Conservation (phyloP, 352 stramenopile species). For the Blastocystis sp. region DNA sequence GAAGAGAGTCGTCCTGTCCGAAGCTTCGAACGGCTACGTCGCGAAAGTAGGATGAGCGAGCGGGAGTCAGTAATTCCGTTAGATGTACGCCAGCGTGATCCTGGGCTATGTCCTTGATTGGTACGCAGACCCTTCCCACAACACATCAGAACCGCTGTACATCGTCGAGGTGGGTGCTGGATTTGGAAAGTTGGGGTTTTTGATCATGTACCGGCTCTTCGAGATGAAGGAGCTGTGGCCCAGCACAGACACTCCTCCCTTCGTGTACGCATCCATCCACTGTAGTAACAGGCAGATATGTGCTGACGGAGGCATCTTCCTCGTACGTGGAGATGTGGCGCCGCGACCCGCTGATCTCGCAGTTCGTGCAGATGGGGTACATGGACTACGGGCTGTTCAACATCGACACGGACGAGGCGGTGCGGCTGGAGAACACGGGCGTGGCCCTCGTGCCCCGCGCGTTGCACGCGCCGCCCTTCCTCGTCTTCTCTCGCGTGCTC, state of each 20-base stretch:
- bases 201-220: constrained; percentile 65
- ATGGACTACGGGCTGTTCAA: constrained; percentile 64
- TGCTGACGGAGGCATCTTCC: constrained; percentile 43
- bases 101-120: constrained; percentile 59
- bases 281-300: constrained; percentile 3
- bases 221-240: constrained; percentile 69
- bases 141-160: constrained; percentile 53
- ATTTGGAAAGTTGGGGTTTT: constrained; percentile 52
- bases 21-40: constrained; percentile 29
- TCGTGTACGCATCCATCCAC: constrained; percentile 5
- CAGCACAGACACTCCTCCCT: neutral
- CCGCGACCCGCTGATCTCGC: constrained; percentile 38
- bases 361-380: constrained; percentile 66
- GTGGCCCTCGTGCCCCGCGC: neutral
- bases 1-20: neutral
- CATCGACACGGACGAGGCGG: neutral
- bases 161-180: constrained; percentile 60
- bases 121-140: constrained; percentile 13
- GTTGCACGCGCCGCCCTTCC: constrained; percentile 36
- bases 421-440: neutral
- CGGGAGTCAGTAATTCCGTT: neutral
- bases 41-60: neutral
- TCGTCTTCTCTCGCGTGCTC: constrained; percentile 45
- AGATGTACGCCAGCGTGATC: constrained; percentile 55
- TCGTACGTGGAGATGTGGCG: constrained; percentile 25